phyloP scores from a whole-genome alignment of 768 basidiomycete species.

The Mycena rebaudengoi region DNA sequence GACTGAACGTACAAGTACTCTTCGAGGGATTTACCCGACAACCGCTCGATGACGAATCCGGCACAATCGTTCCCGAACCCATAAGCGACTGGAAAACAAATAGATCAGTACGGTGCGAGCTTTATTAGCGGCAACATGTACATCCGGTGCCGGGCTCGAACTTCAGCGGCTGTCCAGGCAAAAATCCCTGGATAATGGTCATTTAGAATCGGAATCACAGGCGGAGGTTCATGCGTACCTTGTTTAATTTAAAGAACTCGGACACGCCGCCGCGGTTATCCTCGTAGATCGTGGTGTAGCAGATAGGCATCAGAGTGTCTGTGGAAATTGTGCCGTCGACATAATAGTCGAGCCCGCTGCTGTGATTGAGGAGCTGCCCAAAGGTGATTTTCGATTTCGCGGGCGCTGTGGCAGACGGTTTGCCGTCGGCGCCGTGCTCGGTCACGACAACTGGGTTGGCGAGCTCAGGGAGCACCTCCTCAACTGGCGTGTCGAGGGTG shows the following conservation, averaged over 20 bases:
- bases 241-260: constrained; percentile 9
- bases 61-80: constrained; percentile 33
- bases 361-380: constrained; percentile 39
- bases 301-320: not conserved
- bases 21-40: constrained; percentile 37
- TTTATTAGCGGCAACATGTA: not conserved
- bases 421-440: constrained; percentile 10
- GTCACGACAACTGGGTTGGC: constrained; percentile 35
- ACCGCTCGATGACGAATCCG: constrained; percentile 39
- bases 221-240: not conserved
- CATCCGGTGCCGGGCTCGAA: constrained; percentile 43
- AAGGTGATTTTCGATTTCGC: constrained; percentile 33
- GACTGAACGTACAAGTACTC: constrained; percentile 35
- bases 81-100: constrained; percentile 33
- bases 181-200: constrained; percentile 25
- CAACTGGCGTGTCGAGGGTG: constrained; percentile 32
- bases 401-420: constrained; percentile 19
- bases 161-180: constrained; percentile 33
- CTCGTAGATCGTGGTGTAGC: constrained; percentile 7
- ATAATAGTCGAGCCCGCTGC: constrained; percentile 40
- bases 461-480: constrained; percentile 37
- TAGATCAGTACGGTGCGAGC: not conserved
- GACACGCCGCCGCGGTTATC: not conserved
- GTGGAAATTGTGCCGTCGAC: not conserved
- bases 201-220: not conserved